Evolutionary conservation across 1,284 basidiomycete species (phyloP).

Genomic region (Ceratobasidium sp.): DNA sequence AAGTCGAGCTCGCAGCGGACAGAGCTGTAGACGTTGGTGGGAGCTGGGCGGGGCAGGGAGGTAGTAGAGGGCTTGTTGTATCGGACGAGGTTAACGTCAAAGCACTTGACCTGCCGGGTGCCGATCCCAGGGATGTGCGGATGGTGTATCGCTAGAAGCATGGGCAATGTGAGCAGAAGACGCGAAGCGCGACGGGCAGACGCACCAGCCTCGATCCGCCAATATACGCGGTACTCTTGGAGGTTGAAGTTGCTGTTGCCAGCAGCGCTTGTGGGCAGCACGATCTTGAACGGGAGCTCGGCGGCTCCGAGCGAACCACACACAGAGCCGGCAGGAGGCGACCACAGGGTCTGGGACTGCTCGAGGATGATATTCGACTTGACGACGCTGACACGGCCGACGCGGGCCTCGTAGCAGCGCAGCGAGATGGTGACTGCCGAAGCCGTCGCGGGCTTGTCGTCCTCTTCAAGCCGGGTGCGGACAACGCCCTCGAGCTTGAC

Average conservation of each 20-base stretch:
- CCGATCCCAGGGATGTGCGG: slow-evolving; percentile 67
- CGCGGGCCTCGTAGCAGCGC: slow-evolving; percentile 77
- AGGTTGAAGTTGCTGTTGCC: slow-evolving; percentile 74
- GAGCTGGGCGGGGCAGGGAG: slow-evolving; percentile 50
- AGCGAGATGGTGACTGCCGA: slow-evolving; percentile 70
- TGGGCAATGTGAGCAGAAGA: slow-evolving; percentile 45
- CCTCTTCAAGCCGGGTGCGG: slow-evolving; percentile 70
- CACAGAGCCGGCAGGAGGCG: slow-evolving; percentile 56
- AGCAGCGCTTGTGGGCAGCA: slow-evolving; percentile 61
- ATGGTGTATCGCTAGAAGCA: slow-evolving; percentile 63
- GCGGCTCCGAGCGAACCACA: slow-evolving; percentile 63
- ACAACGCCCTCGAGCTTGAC: slow-evolving; percentile 79
- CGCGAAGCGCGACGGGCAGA: slow-evolving; percentile 46
- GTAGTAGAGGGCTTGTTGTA: slow-evolving; percentile 60
- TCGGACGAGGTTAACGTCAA: slow-evolving; percentile 69
- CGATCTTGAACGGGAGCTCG: slow-evolving; percentile 73
- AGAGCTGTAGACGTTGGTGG: slow-evolving; percentile 50
- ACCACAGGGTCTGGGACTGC: slow-evolving; percentile 68
- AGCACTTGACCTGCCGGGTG: slow-evolving; percentile 67
- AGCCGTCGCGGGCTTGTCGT: slow-evolving; percentile 67
- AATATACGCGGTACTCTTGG: slow-evolving; percentile 77
- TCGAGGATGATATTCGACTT: slow-evolving; percentile 72
- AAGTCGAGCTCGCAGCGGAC: slow-evolving; percentile 54
- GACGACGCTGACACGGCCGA: slow-evolving; percentile 62
- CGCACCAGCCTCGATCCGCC: slow-evolving; percentile 81